Evolutionary conservation across 1,139 yeast genomes (phyloP).

Genomic region (Tardiomyces digboiensis): DNA sequence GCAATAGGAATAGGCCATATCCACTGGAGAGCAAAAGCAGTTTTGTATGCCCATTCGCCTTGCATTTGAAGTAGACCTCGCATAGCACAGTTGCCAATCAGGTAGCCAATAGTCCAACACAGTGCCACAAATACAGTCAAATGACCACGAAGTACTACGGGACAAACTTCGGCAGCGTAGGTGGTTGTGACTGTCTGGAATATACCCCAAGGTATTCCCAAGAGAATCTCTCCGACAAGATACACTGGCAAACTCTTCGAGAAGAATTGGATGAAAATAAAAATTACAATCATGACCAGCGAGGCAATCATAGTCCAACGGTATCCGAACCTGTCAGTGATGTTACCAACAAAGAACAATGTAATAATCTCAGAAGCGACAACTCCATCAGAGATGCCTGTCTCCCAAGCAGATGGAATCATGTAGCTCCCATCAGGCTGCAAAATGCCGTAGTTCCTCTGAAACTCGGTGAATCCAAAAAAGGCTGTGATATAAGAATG

Average conservation of each 20-base stretch:
- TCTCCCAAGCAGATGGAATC: slow-evolving; percentile 37
- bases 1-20: slow-evolving; percentile 47
- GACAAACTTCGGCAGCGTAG: slow-evolving; percentile 40
- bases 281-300: slow-evolving; percentile 23
- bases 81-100: slow-evolving; percentile 33
- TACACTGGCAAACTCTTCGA: slow-evolving; percentile 30
- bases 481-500: slow-evolving; percentile 29
- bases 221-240: slow-evolving; percentile 34
- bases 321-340: slow-evolving; percentile 35
- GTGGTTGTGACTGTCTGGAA: slow-evolving; percentile 36
- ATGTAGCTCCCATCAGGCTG: slow-evolving; percentile 14
- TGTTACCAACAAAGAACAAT: slow-evolving; percentile 29
- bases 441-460: slow-evolving; percentile 28
- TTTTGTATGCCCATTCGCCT: slow-evolving; percentile 27
- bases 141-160: slow-evolving; percentile 34
- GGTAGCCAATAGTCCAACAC: slow-evolving; percentile 40
- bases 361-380: slow-evolving; percentile 31
- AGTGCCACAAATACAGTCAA: slow-evolving; percentile 35
- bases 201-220: slow-evolving; percentile 39
- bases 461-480: slow-evolving; percentile 36
- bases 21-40: slow-evolving; percentile 51
- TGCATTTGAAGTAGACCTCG: slow-evolving; percentile 20
- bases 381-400: slow-evolving; percentile 31
- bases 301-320: slow-evolving; percentile 29
- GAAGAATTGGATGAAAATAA: slow-evolving; percentile 36